Evolutionary conservation across 208 protist genomes (phyloP).

Genomic region (Jaenimonas drosophilae): DNA sequence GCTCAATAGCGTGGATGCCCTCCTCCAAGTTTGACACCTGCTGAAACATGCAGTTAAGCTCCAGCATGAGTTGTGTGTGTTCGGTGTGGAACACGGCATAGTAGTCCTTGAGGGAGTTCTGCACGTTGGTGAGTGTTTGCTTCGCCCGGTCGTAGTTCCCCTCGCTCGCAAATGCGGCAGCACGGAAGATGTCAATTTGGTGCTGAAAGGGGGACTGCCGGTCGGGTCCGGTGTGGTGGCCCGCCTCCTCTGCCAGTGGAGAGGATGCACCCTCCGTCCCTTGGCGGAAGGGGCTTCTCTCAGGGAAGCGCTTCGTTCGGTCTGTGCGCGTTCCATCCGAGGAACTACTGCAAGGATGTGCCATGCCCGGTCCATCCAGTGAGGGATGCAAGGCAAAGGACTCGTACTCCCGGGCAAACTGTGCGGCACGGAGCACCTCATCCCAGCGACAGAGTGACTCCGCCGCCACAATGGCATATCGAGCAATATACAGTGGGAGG

Average conservation of each 20-base stretch:
- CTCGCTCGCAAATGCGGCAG: slow-evolving; percentile 33
- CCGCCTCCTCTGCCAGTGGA: too few species aligned
- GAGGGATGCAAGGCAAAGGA: too few species aligned
- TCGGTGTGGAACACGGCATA: slow-evolving; percentile 71
- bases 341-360: too few species aligned
- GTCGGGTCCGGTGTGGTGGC: slow-evolving; percentile 5
- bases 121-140: slow-evolving; percentile 27
- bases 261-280: too few species aligned
- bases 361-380: too few species aligned
- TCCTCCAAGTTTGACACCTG: slow-evolving; percentile 80
- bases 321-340: too few species aligned
- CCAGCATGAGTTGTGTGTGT: slow-evolving; percentile 55
- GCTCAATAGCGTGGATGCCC: slow-evolving; percentile 66
- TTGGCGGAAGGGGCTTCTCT: too few species aligned
- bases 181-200: slow-evolving; percentile 51
- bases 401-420: too few species aligned
- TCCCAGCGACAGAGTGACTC: slow-evolving; percentile 73
- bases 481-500: too few species aligned
- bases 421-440: slow-evolving; percentile 34
- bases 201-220: slow-evolving; percentile 16
- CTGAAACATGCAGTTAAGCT: slow-evolving; percentile 71
- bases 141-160: slow-evolving; percentile 58
- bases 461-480: slow-evolving; percentile 54
- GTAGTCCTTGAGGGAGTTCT: slow-evolving; percentile 33
- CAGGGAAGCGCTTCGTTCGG: too few species aligned